phyloP scores from a whole-genome alignment of 2,329 filamentous ascomycete genomes.

The Orbilia javanica region DNA sequence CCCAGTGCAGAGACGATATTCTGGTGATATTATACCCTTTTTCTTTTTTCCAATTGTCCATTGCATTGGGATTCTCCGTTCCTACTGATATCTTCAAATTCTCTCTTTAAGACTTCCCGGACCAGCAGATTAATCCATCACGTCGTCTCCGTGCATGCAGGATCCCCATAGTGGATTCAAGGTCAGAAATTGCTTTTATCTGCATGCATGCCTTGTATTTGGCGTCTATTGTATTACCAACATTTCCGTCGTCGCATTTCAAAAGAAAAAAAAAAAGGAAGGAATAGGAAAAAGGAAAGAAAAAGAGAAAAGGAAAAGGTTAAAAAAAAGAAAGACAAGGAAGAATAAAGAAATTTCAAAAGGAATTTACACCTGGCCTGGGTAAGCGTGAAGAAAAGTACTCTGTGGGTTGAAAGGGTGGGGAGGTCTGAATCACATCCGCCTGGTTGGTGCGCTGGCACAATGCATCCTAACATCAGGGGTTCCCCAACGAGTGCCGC shows the following conservation, averaged over 20 bases:
- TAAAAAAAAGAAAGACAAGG: background rate
- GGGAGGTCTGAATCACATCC: constrained; percentile 14
- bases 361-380: too few relatives aligned
- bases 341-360: too few relatives aligned
- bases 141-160: constrained; percentile 9
- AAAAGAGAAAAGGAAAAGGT: background rate
- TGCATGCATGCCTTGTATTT: background rate
- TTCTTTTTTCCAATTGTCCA: background rate
- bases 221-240: background rate
- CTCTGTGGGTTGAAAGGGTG: constrained; percentile 3
- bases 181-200: background rate
- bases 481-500: constrained; percentile 16
- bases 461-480: constrained; percentile 11
- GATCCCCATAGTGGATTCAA: background rate
- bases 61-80: background rate
- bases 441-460: constrained; percentile 52
- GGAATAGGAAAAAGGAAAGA: too few relatives aligned
- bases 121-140: constrained; percentile 1
- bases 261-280: background rate
- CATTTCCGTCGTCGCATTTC: background rate
- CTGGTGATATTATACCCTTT: background rate
- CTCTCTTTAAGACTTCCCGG: background rate
- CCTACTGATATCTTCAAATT: background rate
- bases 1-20: background rate
- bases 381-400: constrained; percentile 1